phyloP scores from a whole-genome alignment of 768 basidiomycete genomes.

The Cystofilobasidium bisporidii region DNA sequence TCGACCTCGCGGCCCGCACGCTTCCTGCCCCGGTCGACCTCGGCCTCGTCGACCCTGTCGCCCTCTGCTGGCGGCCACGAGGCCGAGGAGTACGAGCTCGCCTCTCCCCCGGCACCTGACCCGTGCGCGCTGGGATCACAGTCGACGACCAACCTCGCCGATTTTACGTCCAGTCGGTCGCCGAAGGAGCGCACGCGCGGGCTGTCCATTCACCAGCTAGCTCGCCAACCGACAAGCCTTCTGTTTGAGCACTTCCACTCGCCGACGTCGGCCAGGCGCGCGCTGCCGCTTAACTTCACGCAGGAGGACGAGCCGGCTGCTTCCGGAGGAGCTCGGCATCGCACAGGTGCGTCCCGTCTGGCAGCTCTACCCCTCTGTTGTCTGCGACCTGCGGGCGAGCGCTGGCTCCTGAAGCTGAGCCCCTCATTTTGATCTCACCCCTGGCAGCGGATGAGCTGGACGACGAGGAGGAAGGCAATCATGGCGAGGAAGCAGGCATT shows the following conservation, averaged over 20 bases:
- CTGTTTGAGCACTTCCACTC: conserved; percentile 7
- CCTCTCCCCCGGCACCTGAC: conserved; percentile 1
- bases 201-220: conserved; percentile 12
- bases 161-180: background rate
- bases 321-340: background rate
- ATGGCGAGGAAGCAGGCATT: background rate
- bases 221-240: background rate
- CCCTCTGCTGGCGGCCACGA: background rate
- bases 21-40: background rate
- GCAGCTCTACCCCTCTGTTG: no score
- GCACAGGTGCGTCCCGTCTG: no score
- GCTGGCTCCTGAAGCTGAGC: no score
- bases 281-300: conserved; percentile 22
- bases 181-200: background rate
- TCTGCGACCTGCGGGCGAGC: no score
- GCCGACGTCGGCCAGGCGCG: background rate
- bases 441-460: background rate
- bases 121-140: background rate
- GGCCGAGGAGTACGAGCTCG: conserved; percentile 23
- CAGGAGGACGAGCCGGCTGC: conserved; percentile 14
- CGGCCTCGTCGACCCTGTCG: background rate
- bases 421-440: background rate
- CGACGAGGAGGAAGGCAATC: no score
- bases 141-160: background rate
- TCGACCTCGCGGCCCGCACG: background rate